Evolutionary conservation across 2,329 filamentous ascomycete genomes (phyloP), one percentile per base, ranked within the genome.

Genomic region (Leptosphaerulina australis): DNA sequence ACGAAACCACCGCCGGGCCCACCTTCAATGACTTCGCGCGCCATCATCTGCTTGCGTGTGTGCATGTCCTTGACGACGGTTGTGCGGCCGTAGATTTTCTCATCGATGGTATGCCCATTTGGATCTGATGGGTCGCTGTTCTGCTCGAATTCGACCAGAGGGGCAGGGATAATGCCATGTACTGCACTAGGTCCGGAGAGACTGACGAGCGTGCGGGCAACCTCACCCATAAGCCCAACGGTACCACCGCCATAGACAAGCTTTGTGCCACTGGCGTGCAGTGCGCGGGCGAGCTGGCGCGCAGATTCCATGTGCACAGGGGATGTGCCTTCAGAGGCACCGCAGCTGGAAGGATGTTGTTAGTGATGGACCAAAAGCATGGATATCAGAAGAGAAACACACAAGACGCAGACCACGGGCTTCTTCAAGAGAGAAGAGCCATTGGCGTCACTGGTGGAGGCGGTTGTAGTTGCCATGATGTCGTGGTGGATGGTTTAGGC

Each of bases 231-330:
- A 35, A 99, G 82, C 8, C 94, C 94, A 28, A 91, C 85, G 2
- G 93, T 97, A 67, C 94, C 94, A 62, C 94, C 94, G 62, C 94
- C 94, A 74, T 97, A 99, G 58, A 97, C 91, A 33, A 99, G 84
- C 8, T 83, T 82, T 65, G 95, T 91, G 71, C 90, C 86, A 67
- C 88, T 82, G 40, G 82, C 80, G 69, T 91, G 88, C 76, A 97
- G 88, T 58, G 81, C 79, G 25, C 78, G 78, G 45, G 88, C 93
- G 11, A 97, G 85, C 22, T 83, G 76, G 29, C 87, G 87, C 2
- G 94, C 94, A 6, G 91, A 86, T 70, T 86, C 85, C 65, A 95
- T 76, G 74, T 97, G 90, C 4, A 81, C 81, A 11, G 90, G 86
- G 55, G 84, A 87, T 41, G 80, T 85, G 39, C 94, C 94, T 12